Evolutionary conservation across 176 grass and related monocot species (phyloP), one percentile per base, ranked within the genome.

Genomic region (Ampelocalamus luodianensis): DNA sequence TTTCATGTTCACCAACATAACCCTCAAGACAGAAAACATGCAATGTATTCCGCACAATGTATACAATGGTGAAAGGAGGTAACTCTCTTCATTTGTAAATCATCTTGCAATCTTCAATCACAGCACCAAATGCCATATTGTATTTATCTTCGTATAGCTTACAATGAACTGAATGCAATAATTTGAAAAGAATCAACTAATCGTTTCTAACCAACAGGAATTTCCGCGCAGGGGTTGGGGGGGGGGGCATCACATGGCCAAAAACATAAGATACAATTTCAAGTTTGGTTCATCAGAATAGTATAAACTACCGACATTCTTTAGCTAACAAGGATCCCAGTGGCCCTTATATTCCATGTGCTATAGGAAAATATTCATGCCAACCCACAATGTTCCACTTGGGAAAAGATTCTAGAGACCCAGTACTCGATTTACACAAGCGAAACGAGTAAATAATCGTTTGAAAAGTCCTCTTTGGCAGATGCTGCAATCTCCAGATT

Each of bases 271-370:
- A 63, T 27, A 29, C 10, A 29, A 27, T 64, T 1, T 14, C 36
- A 18, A 65, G 38, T 67, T 17, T 24, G 16, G n/a, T 29, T 78
- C 16, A 77, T 40, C 14, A 77, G 22, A 43, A 43, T 13, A 59
- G 74, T 59, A 24, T 16, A 36, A 67, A 53, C 20, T 50, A 37
- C 2, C 27, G 27, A 39, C 39, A 64, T 83, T 53, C 29, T 32
- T 26, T 14, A 24, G n/a, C 62, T 42, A 22, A 65, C 13, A 53
- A 32, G 23, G 49, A 74, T 65, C 49, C 24, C 2, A 15, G 1
- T 59, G 7, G 14, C 22, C 44, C 65, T 66, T 42, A 66, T 66
- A 84, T 66, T 76, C 60, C 60, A 84, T 66, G 59, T 22, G 24
- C 45, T 42, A 24, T 23, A 17, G 32, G 10, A 76, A 67, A 24